phyloP scores from a whole-genome alignment of 306 rosid genomes.

The Malus sylvestris region DNA sequence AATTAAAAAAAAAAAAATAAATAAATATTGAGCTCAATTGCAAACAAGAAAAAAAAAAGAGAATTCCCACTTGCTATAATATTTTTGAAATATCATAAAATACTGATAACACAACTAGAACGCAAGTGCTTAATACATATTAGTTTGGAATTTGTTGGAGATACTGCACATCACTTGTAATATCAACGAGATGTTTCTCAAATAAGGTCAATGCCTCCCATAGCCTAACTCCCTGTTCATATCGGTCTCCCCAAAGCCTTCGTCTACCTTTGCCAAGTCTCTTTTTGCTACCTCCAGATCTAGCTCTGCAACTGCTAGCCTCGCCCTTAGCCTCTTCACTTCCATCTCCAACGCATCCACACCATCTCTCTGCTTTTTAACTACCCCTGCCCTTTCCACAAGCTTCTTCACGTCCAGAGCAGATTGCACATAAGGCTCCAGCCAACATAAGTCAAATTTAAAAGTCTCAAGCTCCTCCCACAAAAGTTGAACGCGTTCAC shows the following conservation, averaged over 20 bases:
- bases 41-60: too few relatives aligned
- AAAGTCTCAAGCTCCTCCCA: conserved; percentile 1
- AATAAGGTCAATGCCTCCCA: not conserved
- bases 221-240: not conserved
- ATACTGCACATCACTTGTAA: not conserved
- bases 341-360: not conserved
- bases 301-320: not conserved
- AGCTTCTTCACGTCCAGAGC: not conserved
- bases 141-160: too few relatives aligned
- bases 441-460: not conserved
- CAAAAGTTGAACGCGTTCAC: not conserved
- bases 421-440: not conserved
- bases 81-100: too few relatives aligned
- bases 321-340: not conserved
- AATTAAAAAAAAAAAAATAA: too few relatives aligned
- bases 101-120: too few relatives aligned
- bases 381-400: not conserved
- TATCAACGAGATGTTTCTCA: not conserved
- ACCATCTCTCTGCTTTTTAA: not conserved
- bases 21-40: too few relatives aligned
- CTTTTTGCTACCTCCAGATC: not conserved
- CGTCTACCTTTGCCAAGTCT: not conserved
- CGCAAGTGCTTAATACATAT: too few relatives aligned
- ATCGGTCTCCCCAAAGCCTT: not conserved
- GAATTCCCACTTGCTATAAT: too few relatives aligned